Conservation (phyloP, 2,329 filamentous ascomycete species). For the Pyricularia sp. region DNA sequence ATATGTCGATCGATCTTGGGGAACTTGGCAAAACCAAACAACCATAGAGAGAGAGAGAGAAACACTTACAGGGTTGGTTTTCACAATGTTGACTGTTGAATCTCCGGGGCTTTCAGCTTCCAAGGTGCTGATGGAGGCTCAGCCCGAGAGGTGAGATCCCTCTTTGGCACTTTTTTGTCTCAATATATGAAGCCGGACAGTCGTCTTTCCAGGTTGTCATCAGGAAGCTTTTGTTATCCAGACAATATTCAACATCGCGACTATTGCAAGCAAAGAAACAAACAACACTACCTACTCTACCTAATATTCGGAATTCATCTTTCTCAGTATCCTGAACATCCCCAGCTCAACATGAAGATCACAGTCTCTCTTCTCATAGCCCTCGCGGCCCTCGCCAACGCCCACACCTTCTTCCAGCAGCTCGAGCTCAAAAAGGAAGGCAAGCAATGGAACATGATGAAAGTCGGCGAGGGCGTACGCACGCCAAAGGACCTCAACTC, state of each 20-base stretch:
- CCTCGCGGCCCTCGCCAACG: background rate
- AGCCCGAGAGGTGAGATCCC: background rate
- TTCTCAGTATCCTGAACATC: no score
- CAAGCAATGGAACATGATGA: background rate
- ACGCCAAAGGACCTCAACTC: slow-evolving; percentile 12
- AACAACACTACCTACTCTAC: no score
- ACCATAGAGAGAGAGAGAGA: background rate
- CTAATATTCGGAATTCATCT: no score
- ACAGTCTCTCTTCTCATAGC: background rate
- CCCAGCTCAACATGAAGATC: background rate
- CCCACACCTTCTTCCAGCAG: slow-evolving; percentile 30
- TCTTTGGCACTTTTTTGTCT: background rate
- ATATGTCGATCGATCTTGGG: background rate
- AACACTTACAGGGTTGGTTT: background rate
- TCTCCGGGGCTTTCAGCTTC: background rate
- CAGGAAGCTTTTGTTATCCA: background rate
- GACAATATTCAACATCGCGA: background rate
- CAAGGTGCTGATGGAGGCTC: background rate
- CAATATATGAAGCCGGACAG: background rate
- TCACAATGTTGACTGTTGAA: background rate
- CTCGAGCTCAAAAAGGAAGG: slow-evolving; percentile 2
- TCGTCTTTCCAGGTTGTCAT: background rate
- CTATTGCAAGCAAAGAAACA: background rate
- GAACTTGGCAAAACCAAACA: background rate
- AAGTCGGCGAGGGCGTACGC: background rate